A percentile compares a stretch with the other conserved stretches of the same genome.
Evolutionary conservation across 768 basidiomycete genomes (phyloP).

Genomic region (Hysterangium stoloniferum): DNA sequence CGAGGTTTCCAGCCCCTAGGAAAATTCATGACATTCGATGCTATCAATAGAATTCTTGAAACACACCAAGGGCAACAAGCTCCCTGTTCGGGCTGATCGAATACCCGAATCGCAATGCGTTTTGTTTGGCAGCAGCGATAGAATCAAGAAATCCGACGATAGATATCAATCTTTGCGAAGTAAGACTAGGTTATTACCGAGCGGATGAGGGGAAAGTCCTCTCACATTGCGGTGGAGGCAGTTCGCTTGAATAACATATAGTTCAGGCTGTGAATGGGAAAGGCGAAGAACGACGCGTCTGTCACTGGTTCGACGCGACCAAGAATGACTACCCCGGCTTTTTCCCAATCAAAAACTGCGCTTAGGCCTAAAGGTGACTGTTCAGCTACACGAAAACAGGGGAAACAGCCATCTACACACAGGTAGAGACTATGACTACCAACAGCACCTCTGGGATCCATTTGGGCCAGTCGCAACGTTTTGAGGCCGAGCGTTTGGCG

Average conservation of each 20-base stretch:
- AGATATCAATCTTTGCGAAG: constrained; percentile 50
- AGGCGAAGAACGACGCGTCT: constrained; percentile 50
- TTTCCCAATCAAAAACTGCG: constrained; percentile 63
- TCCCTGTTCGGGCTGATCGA: constrained; percentile 92
- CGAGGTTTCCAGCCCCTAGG: constrained; percentile 65
- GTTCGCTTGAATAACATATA: constrained; percentile 66
- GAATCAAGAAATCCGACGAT: constrained; percentile 91
- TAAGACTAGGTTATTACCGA: background rate
- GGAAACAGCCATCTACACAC: constrained; percentile 43
- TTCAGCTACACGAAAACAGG: background rate
- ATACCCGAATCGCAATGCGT: constrained; percentile 75
- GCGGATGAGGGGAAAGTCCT: background rate
- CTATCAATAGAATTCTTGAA: background rate
- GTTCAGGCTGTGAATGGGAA: constrained; percentile 58
- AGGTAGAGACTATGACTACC: constrained; percentile 74
- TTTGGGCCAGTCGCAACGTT: constrained; percentile 4
- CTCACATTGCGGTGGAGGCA: constrained; percentile 76
- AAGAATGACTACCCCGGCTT: constrained; percentile 74
- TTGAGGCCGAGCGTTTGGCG: constrained; percentile 37
- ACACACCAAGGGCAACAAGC: constrained; percentile 72
- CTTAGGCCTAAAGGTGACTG: constrained; percentile 48
- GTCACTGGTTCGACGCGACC: constrained; percentile 62
- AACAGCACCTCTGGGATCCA: constrained; percentile 51
- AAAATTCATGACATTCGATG: background rate
- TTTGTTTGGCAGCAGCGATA: constrained; percentile 94